phyloP scores from a whole-genome alignment of 495 filamentous ascomycete genomes.

The Rhypophila decipiens region DNA sequence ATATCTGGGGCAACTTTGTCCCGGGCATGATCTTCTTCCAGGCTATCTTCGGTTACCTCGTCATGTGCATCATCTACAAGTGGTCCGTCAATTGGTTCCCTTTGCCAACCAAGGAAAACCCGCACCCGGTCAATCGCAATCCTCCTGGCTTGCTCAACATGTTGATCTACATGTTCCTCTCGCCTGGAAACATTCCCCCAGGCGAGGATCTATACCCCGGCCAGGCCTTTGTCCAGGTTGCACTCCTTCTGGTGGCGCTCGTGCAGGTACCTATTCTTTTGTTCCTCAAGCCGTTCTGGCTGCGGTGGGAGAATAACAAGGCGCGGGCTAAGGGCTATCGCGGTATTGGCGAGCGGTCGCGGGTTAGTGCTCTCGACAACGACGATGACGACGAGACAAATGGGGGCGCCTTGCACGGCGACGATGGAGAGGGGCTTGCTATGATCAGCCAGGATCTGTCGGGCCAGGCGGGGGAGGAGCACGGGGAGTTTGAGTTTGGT shows the following conservation, averaged over 20 bases:
- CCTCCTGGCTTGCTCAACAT: conserved; percentile 93
- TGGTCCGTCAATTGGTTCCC: conserved; percentile 85
- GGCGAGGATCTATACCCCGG: conserved; percentile 65
- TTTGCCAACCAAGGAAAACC: neutral
- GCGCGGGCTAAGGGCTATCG: conserved; percentile 84
- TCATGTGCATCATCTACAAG: conserved; percentile 91
- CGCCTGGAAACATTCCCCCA: conserved; percentile 70
- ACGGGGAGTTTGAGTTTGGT: conserved; percentile 93
- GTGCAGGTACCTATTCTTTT: conserved; percentile 83
- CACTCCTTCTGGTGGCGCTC: conserved; percentile 77
- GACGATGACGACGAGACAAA: conserved; percentile 74
- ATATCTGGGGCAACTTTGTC: conserved; percentile 94
- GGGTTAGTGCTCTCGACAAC: conserved; percentile 78
- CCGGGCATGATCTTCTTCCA: conserved; percentile 99
- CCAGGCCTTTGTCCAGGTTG: conserved; percentile 66
- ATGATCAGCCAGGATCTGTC: conserved; percentile 81
- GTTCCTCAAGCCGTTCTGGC: conserved; percentile 91
- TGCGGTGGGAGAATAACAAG: conserved; percentile 85
- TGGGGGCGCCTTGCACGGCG: conserved; percentile 59
- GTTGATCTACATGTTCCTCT: conserved; percentile 99
- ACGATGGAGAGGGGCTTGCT: conserved; percentile 78
- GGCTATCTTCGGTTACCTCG: conserved; percentile 95
- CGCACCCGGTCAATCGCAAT: conserved; percentile 20
- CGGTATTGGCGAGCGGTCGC: conserved; percentile 78
- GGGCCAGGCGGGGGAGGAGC: conserved; percentile 62